Evolutionary conservation across 73 alveolate genomes (phyloP).

Genomic region (Blepharisma stoltei): DNA sequence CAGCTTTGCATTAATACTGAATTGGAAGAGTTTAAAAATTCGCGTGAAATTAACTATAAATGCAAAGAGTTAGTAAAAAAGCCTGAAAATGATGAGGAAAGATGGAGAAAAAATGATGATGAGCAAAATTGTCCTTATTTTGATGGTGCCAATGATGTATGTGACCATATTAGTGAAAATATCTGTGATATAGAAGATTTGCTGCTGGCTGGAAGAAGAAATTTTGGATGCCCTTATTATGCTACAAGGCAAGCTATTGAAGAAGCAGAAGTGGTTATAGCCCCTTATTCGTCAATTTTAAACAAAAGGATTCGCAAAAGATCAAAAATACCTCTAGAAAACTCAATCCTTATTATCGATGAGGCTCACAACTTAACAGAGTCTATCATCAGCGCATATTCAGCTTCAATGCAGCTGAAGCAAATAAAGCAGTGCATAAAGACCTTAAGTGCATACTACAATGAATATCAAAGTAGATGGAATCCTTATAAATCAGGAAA

Average conservation of each 20-base stretch:
- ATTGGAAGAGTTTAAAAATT: conserved; percentile 29
- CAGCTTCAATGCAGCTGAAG: neutral
- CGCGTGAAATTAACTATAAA: conserved; percentile 22
- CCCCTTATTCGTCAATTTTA: conserved; percentile 81
- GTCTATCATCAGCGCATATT: conserved; percentile 35
- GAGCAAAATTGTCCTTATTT: neutral
- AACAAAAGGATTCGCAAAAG: conserved; percentile 57
- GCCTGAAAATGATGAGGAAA: conserved; percentile 27
- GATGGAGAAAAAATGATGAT: conserved; percentile 22
- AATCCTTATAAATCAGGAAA: too few relatives aligned
- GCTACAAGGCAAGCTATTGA: conserved; percentile 60
- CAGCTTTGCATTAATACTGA: conserved; percentile 65
- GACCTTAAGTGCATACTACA: neutral
- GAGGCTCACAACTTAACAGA: conserved; percentile 42
- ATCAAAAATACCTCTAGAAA: conserved; percentile 24
- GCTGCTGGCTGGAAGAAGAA: conserved; percentile 50
- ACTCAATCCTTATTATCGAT: conserved; percentile 35
- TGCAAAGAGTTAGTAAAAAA: conserved; percentile 37
- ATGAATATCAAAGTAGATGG: neutral
- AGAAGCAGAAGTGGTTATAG: conserved; percentile 77
- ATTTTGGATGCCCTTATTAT: conserved; percentile 83
- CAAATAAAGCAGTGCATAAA: neutral
- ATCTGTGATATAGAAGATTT: conserved; percentile 88
- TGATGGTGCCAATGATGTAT: neutral
- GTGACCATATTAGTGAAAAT: conserved; percentile 41